A percentile compares a stretch with the other conserved stretches of the same genome.
Conservation (phyloP, 2,329 filamentous ascomycete species). For the Orbilia ellipsospora region DNA sequence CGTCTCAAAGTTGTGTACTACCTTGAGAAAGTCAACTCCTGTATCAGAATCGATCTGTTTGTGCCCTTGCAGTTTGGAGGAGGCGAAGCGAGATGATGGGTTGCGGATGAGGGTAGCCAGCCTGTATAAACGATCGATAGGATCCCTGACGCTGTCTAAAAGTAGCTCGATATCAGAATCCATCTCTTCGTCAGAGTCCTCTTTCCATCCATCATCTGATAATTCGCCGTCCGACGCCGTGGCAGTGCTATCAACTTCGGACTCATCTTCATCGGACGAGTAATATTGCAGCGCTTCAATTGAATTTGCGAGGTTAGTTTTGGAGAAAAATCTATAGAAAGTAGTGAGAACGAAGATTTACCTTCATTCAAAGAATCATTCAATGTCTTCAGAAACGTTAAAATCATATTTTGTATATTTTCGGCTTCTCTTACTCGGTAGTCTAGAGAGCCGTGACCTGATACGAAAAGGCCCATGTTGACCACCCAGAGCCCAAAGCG, state of each 20-base stretch:
- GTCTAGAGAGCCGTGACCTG: slow-evolving; percentile 50
- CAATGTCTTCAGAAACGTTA: slow-evolving; percentile 15
- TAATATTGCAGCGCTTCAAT: not conserved
- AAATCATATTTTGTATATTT: slow-evolving; percentile 28
- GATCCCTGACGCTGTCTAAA: slow-evolving; percentile 35
- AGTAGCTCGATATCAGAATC: slow-evolving; percentile 34
- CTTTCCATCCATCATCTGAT: slow-evolving; percentile 22
- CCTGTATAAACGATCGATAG: slow-evolving; percentile 47
- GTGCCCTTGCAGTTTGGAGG: slow-evolving; percentile 30
- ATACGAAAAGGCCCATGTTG: slow-evolving; percentile 46
- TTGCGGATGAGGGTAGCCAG: slow-evolving; percentile 41
- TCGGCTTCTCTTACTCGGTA: slow-evolving; percentile 45
- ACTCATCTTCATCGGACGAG: not conserved
- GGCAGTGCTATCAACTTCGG: not conserved
- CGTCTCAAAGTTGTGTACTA: slow-evolving; percentile 10
- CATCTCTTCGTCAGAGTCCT: slow-evolving; percentile 14
- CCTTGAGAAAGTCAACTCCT: slow-evolving; percentile 23
- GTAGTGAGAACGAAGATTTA: not conserved
- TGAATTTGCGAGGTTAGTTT: not conserved
- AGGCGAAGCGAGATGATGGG: slow-evolving; percentile 33
- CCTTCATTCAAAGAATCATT: slow-evolving; percentile 37
- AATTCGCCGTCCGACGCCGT: not conserved
- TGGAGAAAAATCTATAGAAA: not conserved
- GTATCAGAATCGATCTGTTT: slow-evolving; percentile 39
- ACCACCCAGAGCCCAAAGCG: slow-evolving; percentile 44